Conservation (phyloP, 2,329 filamentous ascomycete species). For the Xenosphaeropsis pyriputrescens region DNA sequence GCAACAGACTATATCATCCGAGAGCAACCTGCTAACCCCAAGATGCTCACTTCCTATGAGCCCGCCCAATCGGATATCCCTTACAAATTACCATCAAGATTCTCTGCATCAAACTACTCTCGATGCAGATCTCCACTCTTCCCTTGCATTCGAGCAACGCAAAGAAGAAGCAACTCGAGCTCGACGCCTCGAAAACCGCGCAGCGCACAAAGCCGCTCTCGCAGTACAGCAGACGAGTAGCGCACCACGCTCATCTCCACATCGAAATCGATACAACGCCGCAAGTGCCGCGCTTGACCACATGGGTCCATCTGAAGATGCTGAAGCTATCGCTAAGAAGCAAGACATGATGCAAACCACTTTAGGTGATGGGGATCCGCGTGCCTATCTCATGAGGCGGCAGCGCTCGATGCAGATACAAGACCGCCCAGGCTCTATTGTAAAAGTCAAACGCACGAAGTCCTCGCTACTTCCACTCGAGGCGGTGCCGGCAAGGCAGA, state of each 20-base stretch:
- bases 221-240: not conserved
- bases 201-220: slow-evolving; percentile 3
- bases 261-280: slow-evolving; percentile 16
- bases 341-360: slow-evolving; percentile 7
- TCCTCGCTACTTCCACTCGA: slow-evolving; percentile 14
- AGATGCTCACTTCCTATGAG: too few relatives aligned
- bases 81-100: too few relatives aligned
- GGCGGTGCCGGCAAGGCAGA: slow-evolving; percentile 8
- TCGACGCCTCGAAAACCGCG: slow-evolving; percentile 12
- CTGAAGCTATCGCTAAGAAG: not conserved
- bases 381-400: slow-evolving; percentile 16
- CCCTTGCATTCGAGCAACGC: slow-evolving; percentile 17
- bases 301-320: not conserved
- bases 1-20: slow-evolving; percentile 1
- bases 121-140: slow-evolving; percentile 12
- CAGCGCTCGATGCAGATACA: slow-evolving; percentile 7
- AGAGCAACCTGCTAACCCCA: slow-evolving; percentile 8
- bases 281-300: slow-evolving; percentile 8
- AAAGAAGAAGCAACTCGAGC: slow-evolving; percentile 14
- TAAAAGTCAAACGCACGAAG: slow-evolving; percentile 11
- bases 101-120: not conserved
- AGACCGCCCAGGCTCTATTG: too few relatives aligned
- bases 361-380: slow-evolving; percentile 15
- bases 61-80: too few relatives aligned
- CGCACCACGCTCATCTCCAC: slow-evolving; percentile 9